These are phyloP conservation scores for Dimargaris cristalligena DNA, from an alignment of 192 early-diverging fungal genomes.

Conservation along the genomic window DNA sequence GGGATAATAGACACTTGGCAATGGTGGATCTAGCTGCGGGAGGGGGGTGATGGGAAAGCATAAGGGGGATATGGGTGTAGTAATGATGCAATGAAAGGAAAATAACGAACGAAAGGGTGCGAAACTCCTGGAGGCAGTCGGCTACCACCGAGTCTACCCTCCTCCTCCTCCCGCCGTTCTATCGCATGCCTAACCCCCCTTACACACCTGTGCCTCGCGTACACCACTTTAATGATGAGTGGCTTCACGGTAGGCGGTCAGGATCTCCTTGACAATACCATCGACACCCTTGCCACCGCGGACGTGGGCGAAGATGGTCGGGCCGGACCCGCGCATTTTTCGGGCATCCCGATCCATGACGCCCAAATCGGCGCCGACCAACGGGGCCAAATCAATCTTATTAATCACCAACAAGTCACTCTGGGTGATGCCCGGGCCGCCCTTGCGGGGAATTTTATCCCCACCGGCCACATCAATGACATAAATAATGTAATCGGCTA, in stretches of 20 bases:
- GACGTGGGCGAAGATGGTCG: conserved; percentile 83
- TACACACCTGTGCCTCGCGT: too few species aligned
- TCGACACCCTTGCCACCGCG: conserved; percentile 77
- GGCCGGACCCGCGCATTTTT: conserved; percentile 74
- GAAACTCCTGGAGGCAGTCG: too few species aligned
- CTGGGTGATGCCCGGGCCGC: conserved; percentile 94
- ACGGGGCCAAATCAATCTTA: conserved; percentile 85
- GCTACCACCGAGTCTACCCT: too few species aligned
- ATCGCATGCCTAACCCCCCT: too few species aligned
- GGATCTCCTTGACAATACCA: conserved; percentile 58
- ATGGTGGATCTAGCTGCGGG: too few species aligned
- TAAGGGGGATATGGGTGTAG: too few species aligned
- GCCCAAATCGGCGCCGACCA: conserved; percentile 76
- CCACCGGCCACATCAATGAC: conserved; percentile 96
- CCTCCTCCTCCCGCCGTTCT: too few species aligned
- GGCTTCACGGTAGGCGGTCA: conserved; percentile 33
- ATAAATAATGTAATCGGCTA: conserved; percentile 90
- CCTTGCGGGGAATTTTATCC: conserved; percentile 94
- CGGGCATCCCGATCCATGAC: conserved; percentile 85
- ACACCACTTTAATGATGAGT: too few species aligned
- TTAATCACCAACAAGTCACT: conserved; percentile 90
- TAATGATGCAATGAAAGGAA: too few species aligned
- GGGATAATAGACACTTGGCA: neutral
- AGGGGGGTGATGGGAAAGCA: too few species aligned
- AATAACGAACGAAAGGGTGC: too few species aligned